Conservation (phyloP, 2,329 filamentous ascomycete genomes). For the Periconia sp. region DNA sequence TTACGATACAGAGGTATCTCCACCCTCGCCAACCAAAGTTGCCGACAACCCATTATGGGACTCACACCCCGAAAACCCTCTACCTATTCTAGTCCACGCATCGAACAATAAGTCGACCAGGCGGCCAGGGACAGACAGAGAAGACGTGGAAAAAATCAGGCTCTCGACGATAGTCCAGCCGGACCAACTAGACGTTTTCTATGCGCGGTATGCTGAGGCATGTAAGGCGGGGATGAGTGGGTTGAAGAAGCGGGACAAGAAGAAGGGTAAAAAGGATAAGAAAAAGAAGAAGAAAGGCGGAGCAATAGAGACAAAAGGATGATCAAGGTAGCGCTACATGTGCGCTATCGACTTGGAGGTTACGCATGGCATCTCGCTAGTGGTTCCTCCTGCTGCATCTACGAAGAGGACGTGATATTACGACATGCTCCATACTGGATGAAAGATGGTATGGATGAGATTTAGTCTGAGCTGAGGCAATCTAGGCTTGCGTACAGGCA, state of each 20-base stretch:
- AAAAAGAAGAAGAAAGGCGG: slow-evolving; percentile 65
- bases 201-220: slow-evolving; percentile 82
- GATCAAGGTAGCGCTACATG: too few species aligned
- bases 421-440: too few species aligned
- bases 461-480: too few species aligned
- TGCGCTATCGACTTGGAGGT: too few species aligned
- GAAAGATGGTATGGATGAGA: too few species aligned
- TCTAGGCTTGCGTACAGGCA: too few species aligned
- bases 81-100: slow-evolving; percentile 81
- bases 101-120: slow-evolving; percentile 73
- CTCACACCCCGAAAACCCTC: slow-evolving; percentile 62
- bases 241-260: slow-evolving; percentile 91
- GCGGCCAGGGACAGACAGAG: slow-evolving; percentile 45
- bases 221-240: slow-evolving; percentile 89
- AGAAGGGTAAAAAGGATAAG: slow-evolving; percentile 81
- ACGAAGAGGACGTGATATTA: too few species aligned
- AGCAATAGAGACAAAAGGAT: slow-evolving; percentile 28
- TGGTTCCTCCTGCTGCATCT: too few species aligned
- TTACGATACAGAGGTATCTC: slow-evolving; percentile 49
- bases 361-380: too few species aligned
- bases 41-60: slow-evolving; percentile 65
- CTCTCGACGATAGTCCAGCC: slow-evolving; percentile 83
- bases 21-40: slow-evolving; percentile 44
- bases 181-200: slow-evolving; percentile 80
- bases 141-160: slow-evolving; percentile 68